phyloP scores from a whole-genome alignment of 495 filamentous ascomycete genomes.

The Xylaria longipes region DNA sequence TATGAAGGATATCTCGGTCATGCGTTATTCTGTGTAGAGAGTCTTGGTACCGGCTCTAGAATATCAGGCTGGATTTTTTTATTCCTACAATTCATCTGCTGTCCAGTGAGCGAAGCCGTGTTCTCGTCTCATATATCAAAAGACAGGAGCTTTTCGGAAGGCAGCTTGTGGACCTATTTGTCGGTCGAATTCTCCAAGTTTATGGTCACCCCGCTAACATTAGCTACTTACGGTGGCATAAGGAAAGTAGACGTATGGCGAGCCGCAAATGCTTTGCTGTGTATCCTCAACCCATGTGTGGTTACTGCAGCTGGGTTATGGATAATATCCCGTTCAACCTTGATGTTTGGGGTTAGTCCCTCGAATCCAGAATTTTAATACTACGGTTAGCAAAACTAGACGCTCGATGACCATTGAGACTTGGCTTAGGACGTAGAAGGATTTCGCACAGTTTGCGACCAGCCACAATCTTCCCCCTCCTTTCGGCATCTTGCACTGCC shows the following conservation, averaged over 20 bases:
- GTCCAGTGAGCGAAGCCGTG: neutral
- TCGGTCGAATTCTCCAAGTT: neutral
- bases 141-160: neutral
- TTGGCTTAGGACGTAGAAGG: neutral
- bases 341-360: neutral
- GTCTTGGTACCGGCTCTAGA: neutral
- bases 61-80: neutral
- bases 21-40: neutral
- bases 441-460: neutral
- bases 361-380: neutral
- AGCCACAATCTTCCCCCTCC: neutral
- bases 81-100: neutral
- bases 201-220: neutral
- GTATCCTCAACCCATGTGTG: neutral
- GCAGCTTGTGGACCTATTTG: neutral
- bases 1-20: neutral
- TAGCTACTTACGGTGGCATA: neutral
- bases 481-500: neutral
- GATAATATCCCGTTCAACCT: neutral
- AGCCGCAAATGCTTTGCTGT: neutral
- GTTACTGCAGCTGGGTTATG: neutral
- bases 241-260: neutral
- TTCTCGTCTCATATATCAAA: neutral
- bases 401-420: neutral
- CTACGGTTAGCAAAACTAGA: neutral